Conservation (phyloP, 257 asterid species). For the Solanum lycopersicoides region DNA sequence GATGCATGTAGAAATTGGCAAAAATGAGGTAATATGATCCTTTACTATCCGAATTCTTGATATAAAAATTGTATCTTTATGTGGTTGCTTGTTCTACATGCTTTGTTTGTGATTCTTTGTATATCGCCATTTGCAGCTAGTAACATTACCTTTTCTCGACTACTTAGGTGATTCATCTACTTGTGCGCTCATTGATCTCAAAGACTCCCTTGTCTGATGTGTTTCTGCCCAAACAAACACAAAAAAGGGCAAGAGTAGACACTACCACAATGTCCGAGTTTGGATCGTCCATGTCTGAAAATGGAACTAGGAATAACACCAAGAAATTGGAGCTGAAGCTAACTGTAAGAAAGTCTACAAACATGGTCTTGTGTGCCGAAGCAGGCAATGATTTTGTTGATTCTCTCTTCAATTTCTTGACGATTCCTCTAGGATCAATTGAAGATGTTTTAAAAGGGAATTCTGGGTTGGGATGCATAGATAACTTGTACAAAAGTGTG, state of each 20-base stretch:
- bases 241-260: not conserved
- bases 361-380: not conserved
- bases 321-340: not conserved
- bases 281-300: not conserved
- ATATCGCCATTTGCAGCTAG: not conserved
- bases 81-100: not conserved
- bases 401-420: constrained; percentile 3
- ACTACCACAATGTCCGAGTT: not conserved
- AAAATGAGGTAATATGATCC: not conserved
- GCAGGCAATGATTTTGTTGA: not conserved
- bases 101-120: not conserved
- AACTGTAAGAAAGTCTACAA: not conserved
- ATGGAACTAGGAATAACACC: not conserved
- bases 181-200: not conserved
- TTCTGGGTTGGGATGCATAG: not conserved
- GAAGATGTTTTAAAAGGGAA: not conserved
- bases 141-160: not conserved
- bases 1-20: not conserved
- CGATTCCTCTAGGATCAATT: not conserved
- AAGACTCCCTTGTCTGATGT: constrained; percentile 1
- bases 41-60: not conserved
- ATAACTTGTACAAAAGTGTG: not conserved
- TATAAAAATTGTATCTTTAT: not conserved
- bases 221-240: not conserved
- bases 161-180: not conserved